A percentile compares a stretch with the other conserved stretches of the same genome.
Conservation (phyloP, 2,329 filamentous ascomycete genomes). For the Colletotrichum endophyticum region DNA sequence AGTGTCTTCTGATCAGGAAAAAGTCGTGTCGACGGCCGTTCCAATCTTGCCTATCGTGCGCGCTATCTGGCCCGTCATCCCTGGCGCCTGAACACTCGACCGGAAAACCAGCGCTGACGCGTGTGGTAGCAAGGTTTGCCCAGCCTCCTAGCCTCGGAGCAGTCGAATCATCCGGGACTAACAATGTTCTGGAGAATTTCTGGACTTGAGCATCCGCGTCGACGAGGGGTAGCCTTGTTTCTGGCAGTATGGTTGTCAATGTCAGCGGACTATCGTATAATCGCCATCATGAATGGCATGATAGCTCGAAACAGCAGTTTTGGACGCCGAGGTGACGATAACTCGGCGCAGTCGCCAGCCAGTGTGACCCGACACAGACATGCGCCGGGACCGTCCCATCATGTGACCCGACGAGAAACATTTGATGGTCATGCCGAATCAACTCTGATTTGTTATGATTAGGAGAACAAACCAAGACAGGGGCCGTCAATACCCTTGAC, state of each 20-base stretch:
- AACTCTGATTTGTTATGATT: background rate
- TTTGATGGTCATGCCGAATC: background rate
- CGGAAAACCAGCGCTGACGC: background rate
- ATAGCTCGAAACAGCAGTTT: constrained; percentile 16
- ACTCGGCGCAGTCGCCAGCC: background rate
- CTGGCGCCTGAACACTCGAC: background rate
- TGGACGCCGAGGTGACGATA: background rate
- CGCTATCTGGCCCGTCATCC: background rate
- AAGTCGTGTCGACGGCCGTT: background rate
- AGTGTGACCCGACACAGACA: background rate
- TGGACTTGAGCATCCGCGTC: background rate
- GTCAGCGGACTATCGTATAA: constrained; percentile 5
- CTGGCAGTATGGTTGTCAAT: background rate
- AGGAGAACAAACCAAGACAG: background rate
- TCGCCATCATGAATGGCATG: constrained; percentile 7
- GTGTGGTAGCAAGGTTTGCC: constrained; percentile 1
- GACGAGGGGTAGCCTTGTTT: constrained; percentile 7
- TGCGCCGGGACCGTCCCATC: background rate
- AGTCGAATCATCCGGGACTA: background rate
- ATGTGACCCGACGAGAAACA: background rate
- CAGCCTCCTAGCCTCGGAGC: background rate
- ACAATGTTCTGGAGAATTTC: constrained; percentile 11
- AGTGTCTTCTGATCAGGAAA: background rate
- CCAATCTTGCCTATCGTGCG: background rate
- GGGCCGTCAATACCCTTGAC: background rate